These are phyloP conservation scores for Massariosphaeria phaeospora DNA, from an alignment of 495 filamentous ascomycete species.

Conservation along the genomic window DNA sequence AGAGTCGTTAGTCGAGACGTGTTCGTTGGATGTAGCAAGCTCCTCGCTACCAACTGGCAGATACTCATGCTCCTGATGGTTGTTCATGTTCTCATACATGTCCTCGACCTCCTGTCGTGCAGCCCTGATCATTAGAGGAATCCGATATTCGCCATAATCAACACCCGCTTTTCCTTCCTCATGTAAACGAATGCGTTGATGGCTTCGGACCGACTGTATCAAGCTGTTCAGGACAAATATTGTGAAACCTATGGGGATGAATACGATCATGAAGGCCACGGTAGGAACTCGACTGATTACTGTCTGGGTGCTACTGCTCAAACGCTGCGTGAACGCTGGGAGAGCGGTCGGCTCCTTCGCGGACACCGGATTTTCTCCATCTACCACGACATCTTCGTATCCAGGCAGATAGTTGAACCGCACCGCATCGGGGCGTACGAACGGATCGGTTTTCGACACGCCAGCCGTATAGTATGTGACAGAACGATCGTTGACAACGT, in stretches of 20 bases:
- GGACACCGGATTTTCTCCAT: slow-evolving; percentile 59
- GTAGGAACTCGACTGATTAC: slow-evolving; percentile 50
- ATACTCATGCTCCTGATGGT: slow-evolving; percentile 57
- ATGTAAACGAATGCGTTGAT: slow-evolving; percentile 68
- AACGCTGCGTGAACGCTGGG: slow-evolving; percentile 36
- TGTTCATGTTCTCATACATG: slow-evolving; percentile 65
- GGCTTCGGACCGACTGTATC: slow-evolving; percentile 68
- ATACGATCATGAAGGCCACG: slow-evolving; percentile 55
- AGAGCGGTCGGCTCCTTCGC: slow-evolving; percentile 41
- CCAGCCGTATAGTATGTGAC: slow-evolving; percentile 76
- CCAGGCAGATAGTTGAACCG: slow-evolving; percentile 66
- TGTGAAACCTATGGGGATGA: slow-evolving; percentile 63
- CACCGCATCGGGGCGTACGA: slow-evolving; percentile 55
- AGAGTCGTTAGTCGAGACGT: background rate
- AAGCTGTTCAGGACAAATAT: slow-evolving; percentile 70
- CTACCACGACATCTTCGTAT: slow-evolving; percentile 72
- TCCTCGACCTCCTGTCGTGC: slow-evolving; percentile 67
- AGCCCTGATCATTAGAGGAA: slow-evolving; percentile 70
- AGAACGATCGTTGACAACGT: slow-evolving; percentile 76
- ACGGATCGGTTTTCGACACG: slow-evolving; percentile 72
- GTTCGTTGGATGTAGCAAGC: slow-evolving; percentile 10
- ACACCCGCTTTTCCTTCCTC: slow-evolving; percentile 63
- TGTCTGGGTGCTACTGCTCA: slow-evolving; percentile 35
- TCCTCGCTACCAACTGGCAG: slow-evolving; percentile 46
- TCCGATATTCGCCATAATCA: slow-evolving; percentile 60